phyloP scores from a whole-genome alignment of 495 filamentous ascomycete species.

The Talaromyces liani region DNA sequence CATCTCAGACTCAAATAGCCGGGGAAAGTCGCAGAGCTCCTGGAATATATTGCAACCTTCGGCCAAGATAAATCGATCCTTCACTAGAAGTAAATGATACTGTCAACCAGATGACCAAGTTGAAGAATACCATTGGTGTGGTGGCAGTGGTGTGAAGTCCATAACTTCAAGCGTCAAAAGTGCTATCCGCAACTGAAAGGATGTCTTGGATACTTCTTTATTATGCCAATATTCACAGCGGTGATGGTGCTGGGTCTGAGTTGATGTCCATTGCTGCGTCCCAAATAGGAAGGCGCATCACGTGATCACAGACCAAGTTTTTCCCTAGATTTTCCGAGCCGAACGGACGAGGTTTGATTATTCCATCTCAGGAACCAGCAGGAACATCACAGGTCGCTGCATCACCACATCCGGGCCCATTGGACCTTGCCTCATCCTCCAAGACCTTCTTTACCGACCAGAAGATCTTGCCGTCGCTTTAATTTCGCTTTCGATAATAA shows the following conservation, averaged over 20 bases:
- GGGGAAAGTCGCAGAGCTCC: background rate
- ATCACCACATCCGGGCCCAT: constrained; percentile 1
- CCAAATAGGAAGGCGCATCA: constrained; percentile 3
- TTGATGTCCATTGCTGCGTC: background rate
- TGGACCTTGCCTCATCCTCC: constrained; percentile 8
- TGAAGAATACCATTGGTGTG: background rate
- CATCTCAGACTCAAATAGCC: background rate
- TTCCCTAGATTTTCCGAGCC: constrained; percentile 11
- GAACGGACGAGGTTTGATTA: background rate
- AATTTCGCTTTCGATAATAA: constrained; percentile 14
- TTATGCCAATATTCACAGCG: background rate
- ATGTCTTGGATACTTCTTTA: too few species aligned
- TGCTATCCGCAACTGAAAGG: background rate
- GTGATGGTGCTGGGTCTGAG: background rate
- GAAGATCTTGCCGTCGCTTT: constrained; percentile 10
- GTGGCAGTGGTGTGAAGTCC: background rate
- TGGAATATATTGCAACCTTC: too few species aligned
- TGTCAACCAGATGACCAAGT: background rate
- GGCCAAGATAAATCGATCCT: too few species aligned
- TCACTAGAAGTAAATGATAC: background rate
- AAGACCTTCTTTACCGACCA: background rate
- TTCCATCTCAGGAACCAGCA: constrained; percentile 6
- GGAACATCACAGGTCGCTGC: constrained; percentile 1
- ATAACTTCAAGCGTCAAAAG: background rate
- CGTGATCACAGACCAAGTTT: constrained; percentile 8